Evolutionary conservation across 176 grass and related monocot genomes (phyloP).

Genomic region (Poa pratensis): DNA sequence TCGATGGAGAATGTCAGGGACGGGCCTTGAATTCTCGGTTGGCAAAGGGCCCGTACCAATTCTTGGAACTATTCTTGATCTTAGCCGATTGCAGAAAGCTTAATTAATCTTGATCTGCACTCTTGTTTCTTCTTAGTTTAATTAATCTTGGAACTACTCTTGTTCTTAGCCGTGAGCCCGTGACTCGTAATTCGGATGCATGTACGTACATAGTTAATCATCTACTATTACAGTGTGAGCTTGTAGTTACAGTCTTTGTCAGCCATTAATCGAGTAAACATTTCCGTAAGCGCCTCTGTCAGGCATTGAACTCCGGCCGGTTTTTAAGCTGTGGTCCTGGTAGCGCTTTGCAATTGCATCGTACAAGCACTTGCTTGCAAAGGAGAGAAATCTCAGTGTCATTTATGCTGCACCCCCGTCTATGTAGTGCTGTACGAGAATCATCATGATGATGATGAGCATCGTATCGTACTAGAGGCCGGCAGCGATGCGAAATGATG

Average conservation of each 20-base stretch:
- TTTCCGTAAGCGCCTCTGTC: slow-evolving; percentile 14
- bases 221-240: not conserved
- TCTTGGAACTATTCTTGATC: not conserved
- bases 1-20: slow-evolving; percentile 28
- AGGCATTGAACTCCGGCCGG: slow-evolving; percentile 36
- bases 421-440: slow-evolving; percentile 12
- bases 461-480: no score
- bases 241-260: slow-evolving; percentile 27
- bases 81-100: not conserved
- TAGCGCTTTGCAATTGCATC: not conserved
- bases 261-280: not conserved
- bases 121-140: not conserved
- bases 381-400: not conserved
- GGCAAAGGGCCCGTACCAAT: not conserved
- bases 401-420: not conserved
- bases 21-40: not conserved
- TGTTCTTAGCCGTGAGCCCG: not conserved
- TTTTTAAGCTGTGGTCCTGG: slow-evolving; percentile 17
- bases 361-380: slow-evolving; percentile 4
- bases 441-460: no score
- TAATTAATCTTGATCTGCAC: slow-evolving; percentile 30
- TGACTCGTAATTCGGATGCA: not conserved
- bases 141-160: no score
- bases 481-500: slow-evolving; percentile 2
- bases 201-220: not conserved